phyloP scores from a whole-genome alignment of 1,139 yeast species.

The Petasospora fabianii region DNA sequence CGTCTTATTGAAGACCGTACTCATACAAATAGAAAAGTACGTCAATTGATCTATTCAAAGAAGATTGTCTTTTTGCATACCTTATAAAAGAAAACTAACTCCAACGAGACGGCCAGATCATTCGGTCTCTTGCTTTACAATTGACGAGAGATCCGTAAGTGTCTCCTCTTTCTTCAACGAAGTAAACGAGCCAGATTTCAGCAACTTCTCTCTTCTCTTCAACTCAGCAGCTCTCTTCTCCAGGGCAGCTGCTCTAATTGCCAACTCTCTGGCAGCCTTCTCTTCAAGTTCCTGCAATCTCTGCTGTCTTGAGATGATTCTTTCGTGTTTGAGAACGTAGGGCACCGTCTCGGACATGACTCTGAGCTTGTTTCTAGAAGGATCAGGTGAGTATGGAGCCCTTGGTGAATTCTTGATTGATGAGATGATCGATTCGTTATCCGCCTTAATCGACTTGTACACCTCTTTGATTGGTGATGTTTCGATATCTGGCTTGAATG shows the following conservation, averaged over 20 bases:
- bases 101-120: too few relatives aligned
- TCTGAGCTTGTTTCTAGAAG: conserved; percentile 66
- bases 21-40: too few relatives aligned
- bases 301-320: conserved; percentile 69
- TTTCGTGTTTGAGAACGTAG: conserved; percentile 71
- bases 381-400: conserved; percentile 35
- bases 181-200: conserved; percentile 29
- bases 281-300: conserved; percentile 76
- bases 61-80: too few relatives aligned
- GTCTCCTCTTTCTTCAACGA: conserved; percentile 49
- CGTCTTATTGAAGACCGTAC: too few relatives aligned
- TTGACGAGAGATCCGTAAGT: conserved; percentile 50
- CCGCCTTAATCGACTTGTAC: conserved; percentile 33
- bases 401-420: conserved; percentile 54
- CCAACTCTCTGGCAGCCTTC: conserved; percentile 69
- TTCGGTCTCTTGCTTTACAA: conserved; percentile 26
- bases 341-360: conserved; percentile 81
- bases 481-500: conserved; percentile 20
- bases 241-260: conserved; percentile 67
- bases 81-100: too few relatives aligned
- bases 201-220: conserved; percentile 57
- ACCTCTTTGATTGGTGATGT: conserved; percentile 34
- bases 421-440: conserved; percentile 39
- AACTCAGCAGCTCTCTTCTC: conserved; percentile 74
- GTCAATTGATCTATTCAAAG: too few relatives aligned